These are phyloP conservation scores for Piromyces finnis DNA, from an alignment of 192 early-diverging fungal species.

Conservation along the genomic window DNA sequence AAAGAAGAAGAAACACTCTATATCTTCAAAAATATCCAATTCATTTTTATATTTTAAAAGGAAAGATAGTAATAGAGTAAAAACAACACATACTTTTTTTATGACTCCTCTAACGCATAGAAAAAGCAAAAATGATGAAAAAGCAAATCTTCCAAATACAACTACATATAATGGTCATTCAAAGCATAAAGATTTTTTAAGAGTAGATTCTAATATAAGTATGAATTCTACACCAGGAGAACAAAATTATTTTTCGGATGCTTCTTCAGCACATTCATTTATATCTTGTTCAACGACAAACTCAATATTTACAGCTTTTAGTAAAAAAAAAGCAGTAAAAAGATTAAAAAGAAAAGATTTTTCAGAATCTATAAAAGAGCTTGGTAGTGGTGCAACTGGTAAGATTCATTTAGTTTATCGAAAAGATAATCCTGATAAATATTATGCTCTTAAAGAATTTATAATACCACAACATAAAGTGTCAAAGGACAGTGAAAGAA, in stretches of 20 bases:
- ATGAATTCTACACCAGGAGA: neutral
- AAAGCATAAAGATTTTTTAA: neutral
- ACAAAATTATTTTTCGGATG: neutral
- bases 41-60: neutral
- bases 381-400: neutral
- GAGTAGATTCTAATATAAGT: neutral
- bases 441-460: neutral
- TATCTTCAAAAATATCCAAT: neutral
- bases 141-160: neutral
- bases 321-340: neutral
- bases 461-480: neutral
- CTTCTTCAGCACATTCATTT: neutral
- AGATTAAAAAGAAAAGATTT: neutral
- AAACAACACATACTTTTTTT: neutral
- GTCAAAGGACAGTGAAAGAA: neutral
- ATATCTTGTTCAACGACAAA: neutral
- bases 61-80: neutral
- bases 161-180: neutral
- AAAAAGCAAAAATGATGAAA: neutral
- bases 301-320: neutral
- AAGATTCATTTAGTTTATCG: neutral
- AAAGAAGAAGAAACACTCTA: neutral
- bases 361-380: neutral
- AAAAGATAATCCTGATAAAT: neutral
- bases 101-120: neutral